Conservation (phyloP, 257 asterid genomes). For the Ilex aquifolium region DNA sequence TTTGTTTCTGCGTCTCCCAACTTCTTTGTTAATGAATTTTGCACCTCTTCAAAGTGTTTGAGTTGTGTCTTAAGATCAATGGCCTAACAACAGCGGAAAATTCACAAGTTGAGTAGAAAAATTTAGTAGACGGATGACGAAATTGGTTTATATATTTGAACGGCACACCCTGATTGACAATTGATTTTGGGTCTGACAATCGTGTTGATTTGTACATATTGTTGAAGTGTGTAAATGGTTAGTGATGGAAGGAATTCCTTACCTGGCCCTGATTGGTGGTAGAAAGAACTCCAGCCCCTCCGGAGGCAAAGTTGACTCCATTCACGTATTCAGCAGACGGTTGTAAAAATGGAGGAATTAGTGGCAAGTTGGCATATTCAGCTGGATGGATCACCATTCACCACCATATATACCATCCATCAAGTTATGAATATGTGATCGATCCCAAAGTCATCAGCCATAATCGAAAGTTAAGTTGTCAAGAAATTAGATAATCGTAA, state of each 20-base stretch:
- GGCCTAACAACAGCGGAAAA: constrained; percentile 16
- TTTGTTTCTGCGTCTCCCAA: constrained; percentile 31
- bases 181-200: too few species aligned
- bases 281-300: constrained; percentile 46
- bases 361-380: constrained; percentile 43
- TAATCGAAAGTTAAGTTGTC: too few species aligned
- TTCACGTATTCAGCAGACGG: constrained; percentile 28
- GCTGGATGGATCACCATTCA: constrained; percentile 15
- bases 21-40: constrained; percentile 20
- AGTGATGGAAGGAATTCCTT: not conserved
- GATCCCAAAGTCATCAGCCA: too few species aligned
- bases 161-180: too few species aligned
- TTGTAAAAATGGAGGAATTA: constrained; percentile 43
- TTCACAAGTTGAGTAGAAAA: too few species aligned
- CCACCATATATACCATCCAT: too few species aligned
- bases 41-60: constrained; percentile 39
- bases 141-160: too few species aligned
- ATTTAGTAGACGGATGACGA: too few species aligned
- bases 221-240: not conserved
- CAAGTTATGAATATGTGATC: not conserved
- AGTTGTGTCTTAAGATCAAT: constrained; percentile 46
- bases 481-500: too few species aligned
- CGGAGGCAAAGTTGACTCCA: constrained; percentile 58
- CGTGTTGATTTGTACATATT: too few species aligned
- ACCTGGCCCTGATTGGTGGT: constrained; percentile 41